Conservation (phyloP, 2,329 filamentous ascomycete genomes). For the Neofusicoccum ribis region DNA sequence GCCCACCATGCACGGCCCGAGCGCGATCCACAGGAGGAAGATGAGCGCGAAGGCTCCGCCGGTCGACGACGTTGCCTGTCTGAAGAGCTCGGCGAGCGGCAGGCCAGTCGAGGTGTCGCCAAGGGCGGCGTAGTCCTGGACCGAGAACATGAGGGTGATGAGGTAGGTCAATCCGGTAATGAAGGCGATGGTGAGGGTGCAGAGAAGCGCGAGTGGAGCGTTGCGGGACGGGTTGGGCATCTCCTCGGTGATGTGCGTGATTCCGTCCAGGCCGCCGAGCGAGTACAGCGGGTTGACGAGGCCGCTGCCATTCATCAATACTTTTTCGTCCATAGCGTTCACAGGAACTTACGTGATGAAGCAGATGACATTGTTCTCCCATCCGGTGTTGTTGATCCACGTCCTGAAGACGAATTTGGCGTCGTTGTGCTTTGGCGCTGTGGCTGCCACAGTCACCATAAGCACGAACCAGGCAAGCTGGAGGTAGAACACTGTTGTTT, state of each 20-base stretch:
- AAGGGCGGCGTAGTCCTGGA: conserved; percentile 50
- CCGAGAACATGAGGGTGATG: conserved; percentile 54
- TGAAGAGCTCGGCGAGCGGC: conserved; percentile 50
- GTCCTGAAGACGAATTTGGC: conserved; percentile 54
- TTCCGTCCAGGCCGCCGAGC: conserved; percentile 19
- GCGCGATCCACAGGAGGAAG: conserved; percentile 46
- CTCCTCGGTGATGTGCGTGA: conserved; percentile 20
- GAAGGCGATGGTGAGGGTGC: conserved; percentile 54
- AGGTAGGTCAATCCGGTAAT: conserved; percentile 52
- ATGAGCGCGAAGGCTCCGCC: conserved; percentile 46
- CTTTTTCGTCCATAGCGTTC: no score
- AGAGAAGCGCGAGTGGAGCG: conserved; percentile 40
- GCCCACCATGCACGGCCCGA: conserved; percentile 45
- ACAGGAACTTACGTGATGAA: conserved; percentile 21
- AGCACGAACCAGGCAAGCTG: conserved; percentile 37
- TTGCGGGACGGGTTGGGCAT: conserved; percentile 35
- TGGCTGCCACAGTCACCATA: conserved; percentile 51
- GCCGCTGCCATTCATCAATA: neutral
- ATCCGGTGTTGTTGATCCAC: conserved; percentile 56
- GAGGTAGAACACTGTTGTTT: conserved; percentile 11
- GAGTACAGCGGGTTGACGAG: conserved; percentile 20
- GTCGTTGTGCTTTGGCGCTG: conserved; percentile 47
- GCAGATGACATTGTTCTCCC: conserved; percentile 41
- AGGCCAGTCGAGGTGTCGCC: conserved; percentile 42
- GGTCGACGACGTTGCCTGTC: conserved; percentile 43